Evolutionary conservation across 257 asterid genomes (phyloP), one percentile per base, ranked within the genome.

Genomic region (Ehretia macrophylla): DNA sequence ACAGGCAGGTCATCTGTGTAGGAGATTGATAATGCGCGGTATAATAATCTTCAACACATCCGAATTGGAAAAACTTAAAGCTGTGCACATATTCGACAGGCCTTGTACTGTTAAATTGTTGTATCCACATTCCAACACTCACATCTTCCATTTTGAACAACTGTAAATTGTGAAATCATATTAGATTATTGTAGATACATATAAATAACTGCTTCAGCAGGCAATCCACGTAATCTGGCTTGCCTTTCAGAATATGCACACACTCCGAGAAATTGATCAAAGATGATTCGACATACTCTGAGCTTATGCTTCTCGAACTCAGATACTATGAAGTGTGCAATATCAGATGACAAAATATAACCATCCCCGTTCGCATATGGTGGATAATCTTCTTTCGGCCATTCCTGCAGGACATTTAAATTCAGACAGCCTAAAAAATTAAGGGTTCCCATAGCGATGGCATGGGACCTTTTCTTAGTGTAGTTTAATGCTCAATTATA

Each of bases 281-380:
- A n/a, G n/a, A n/a, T n/a, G n/a, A n/a, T n/a, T n/a, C n/a, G n/a
- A n/a, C n/a, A n/a, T n/a, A 88, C 98, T 68, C 95, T 83, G 68
- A 22, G 38, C 57, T 52, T 88, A 72, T 85, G 95, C 63, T 77
- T 83, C 87, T 88, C 95, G 66, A 88, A 92, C 67, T 85, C 87
- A 13, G 88, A 66, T 57, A 85, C 90, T 54, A 72, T 56, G 14
- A 79, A 73, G 45, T 70, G 64, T 52, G 98, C 94, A 17, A 88
- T 68, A 75, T 92, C 98, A 23, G 85, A 73, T 56, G 98, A 81
- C 62, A 92, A 58, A 72, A 92, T 54, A 73, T 92, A 92, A 57
- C 97, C 97, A 66, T 97, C 95, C 56, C 98, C 98, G 45, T 92
- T 92, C 1, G 98, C 95, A 37, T 92, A 51, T 20, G 39, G 57